Evolutionary conservation across 129 eudicot genomes (phyloP).

Genomic region (Chrysanthemum lavandulifolium): DNA sequence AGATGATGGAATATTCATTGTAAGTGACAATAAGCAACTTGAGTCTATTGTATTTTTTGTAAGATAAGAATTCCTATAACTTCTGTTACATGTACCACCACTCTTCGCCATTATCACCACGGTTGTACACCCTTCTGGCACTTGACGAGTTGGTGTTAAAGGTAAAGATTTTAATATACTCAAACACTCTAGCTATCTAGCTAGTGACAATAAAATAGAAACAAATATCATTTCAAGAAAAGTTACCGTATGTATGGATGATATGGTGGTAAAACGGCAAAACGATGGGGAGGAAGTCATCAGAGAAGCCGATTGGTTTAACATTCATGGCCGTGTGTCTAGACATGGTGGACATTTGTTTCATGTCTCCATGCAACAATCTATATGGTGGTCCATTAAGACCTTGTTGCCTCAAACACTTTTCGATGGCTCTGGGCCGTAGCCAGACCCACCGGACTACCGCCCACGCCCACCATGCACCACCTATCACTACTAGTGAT

Average conservation of each 20-base stretch:
- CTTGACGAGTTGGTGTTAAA: neutral
- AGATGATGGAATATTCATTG: neutral
- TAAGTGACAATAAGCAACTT: conserved; percentile 8
- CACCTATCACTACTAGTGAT: conserved; percentile 19
- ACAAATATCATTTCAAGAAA: neutral
- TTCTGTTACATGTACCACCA: conserved; percentile 2
- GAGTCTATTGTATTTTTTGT: neutral
- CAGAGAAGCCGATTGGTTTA: conserved; percentile 41
- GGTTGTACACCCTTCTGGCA: neutral
- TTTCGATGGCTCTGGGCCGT: conserved; percentile 57
- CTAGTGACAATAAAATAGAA: neutral
- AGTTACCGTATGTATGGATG: conserved; percentile 51
- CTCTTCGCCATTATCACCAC: neutral
- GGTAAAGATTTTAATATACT: neutral
- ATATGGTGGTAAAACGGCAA: conserved; percentile 59
- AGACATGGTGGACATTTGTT: conserved; percentile 51
- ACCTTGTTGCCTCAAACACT: conserved; percentile 59
- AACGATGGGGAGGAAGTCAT: conserved; percentile 50
- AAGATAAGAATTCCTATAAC: too few species aligned
- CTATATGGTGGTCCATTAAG: conserved; percentile 53
- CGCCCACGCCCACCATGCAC: conserved; percentile 46
- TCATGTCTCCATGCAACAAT: conserved; percentile 60
- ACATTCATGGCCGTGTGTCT: conserved; percentile 30
- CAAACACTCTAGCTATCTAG: conserved; percentile 4
- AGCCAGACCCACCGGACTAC: conserved; percentile 66